Percentiles rank a stretch among this genome's conserved stretches.
Evolutionary conservation across 768 basidiomycete genomes (phyloP).

Genomic region (Pisolithus microcarpus): DNA sequence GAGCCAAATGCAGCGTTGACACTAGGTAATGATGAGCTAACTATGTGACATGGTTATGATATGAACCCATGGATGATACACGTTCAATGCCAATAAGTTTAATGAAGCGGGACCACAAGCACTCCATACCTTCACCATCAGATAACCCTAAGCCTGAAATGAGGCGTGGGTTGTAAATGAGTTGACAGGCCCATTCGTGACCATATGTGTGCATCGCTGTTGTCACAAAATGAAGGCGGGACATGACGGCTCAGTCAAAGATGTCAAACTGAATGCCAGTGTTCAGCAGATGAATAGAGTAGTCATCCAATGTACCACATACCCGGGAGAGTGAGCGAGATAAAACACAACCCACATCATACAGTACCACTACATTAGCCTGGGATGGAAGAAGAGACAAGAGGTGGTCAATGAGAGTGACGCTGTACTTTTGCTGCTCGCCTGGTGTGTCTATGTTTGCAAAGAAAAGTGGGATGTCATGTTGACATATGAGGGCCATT

Average conservation of each 20-base stretch:
- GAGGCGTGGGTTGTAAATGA: slow-evolving; percentile 4
- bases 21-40: slow-evolving; percentile 5
- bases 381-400: too few relatives aligned
- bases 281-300: too few relatives aligned
- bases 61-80: slow-evolving; percentile 24
- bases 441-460: too few relatives aligned
- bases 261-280: not conserved
- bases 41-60: not conserved
- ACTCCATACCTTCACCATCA: slow-evolving; percentile 5
- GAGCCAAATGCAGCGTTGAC: slow-evolving; percentile 24
- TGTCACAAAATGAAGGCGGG: slow-evolving; percentile 25
- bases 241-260: not conserved
- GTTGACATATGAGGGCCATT: too few relatives aligned
- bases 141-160: slow-evolving; percentile 1
- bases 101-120: slow-evolving; percentile 28
- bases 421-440: too few relatives aligned
- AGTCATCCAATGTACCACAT: too few relatives aligned
- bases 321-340: too few relatives aligned
- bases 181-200: slow-evolving; percentile 28
- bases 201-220: slow-evolving; percentile 35
- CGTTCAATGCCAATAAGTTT: slow-evolving; percentile 30
- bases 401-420: too few relatives aligned
- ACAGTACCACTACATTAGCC: too few relatives aligned
- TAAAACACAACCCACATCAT: too few relatives aligned
- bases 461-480: too few relatives aligned